Percentiles rank a stretch among this genome's conserved stretches.
phyloP scores from a whole-genome alignment of 139 green algal genomes.

The Chlorella ohadii region DNA sequence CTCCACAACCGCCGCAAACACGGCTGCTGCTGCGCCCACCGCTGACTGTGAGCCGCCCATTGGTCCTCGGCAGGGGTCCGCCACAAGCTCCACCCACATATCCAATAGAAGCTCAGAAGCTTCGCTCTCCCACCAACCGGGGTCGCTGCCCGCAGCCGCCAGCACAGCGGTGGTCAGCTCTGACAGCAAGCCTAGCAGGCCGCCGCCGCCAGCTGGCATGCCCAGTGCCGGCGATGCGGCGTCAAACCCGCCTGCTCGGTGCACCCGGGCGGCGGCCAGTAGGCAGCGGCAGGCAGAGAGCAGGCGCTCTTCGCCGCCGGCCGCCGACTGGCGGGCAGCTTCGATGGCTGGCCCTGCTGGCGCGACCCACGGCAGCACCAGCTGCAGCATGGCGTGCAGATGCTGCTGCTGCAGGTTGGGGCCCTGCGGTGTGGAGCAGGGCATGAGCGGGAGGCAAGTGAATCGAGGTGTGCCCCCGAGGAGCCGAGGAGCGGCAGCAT shows the following conservation, averaged over 20 bases:
- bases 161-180: slow-evolving; percentile 59
- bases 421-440: too few relatives aligned
- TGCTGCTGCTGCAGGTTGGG: slow-evolving; percentile 29
- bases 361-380: slow-evolving; percentile 58
- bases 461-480: too few relatives aligned
- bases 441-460: too few relatives aligned
- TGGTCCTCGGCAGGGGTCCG: slow-evolving; percentile 14
- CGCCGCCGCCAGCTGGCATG: background rate
- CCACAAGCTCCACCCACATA: slow-evolving; percentile 49
- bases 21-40: background rate
- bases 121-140: slow-evolving; percentile 54
- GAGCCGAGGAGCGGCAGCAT: too few relatives aligned
- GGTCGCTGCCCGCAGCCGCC: background rate
- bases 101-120: slow-evolving; percentile 72
- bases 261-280: slow-evolving; percentile 45
- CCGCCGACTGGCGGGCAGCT: background rate
- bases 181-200: slow-evolving; percentile 54
- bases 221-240: slow-evolving; percentile 4
- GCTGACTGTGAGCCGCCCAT: background rate
- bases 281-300: slow-evolving; percentile 71
- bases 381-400: slow-evolving; percentile 65
- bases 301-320: slow-evolving; percentile 61
- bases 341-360: slow-evolving; percentile 52
- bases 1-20: slow-evolving; percentile 42
- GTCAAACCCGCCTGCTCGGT: slow-evolving; percentile 50